Percentiles rank a stretch among this genome's conserved stretches.
These are phyloP conservation scores for Yarrowia phangngaensis DNA, from an alignment of 805 yeast genomes.

Conservation along the genomic window DNA sequence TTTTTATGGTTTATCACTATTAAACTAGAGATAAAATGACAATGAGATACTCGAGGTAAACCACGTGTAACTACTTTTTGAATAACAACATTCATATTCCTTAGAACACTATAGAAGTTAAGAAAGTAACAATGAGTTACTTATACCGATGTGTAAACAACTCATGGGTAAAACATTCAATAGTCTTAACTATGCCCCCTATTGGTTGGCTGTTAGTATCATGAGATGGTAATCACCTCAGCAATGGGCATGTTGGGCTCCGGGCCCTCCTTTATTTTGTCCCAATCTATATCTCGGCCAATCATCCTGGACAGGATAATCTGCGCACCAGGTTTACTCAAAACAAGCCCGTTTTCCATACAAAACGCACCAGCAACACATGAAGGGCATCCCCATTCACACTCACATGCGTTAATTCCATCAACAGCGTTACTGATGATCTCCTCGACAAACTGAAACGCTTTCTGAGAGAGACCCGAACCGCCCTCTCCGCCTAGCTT, in stretches of 20 bases:
- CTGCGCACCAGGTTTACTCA: slow-evolving; percentile 82
- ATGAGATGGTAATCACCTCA: slow-evolving; percentile 3
- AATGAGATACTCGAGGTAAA: too few relatives aligned
- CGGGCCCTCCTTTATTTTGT: slow-evolving; percentile 41
- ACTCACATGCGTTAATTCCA: slow-evolving; percentile 61
- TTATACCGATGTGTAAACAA: too few relatives aligned
- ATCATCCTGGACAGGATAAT: slow-evolving; percentile 61
- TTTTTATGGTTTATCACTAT: too few relatives aligned
- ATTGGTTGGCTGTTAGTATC: too few relatives aligned
- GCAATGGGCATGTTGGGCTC: slow-evolving; percentile 35
- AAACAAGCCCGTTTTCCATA: slow-evolving; percentile 72
- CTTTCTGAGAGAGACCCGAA: slow-evolving; percentile 72
- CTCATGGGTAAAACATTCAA: too few relatives aligned
- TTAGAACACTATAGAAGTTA: too few relatives aligned
- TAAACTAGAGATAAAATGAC: too few relatives aligned
- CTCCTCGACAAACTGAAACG: slow-evolving; percentile 71
- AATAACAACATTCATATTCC: too few relatives aligned
- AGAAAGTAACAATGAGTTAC: too few relatives aligned
- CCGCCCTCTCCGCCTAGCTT: slow-evolving; percentile 77
- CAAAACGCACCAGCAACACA: slow-evolving; percentile 85
- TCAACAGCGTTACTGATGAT: slow-evolving; percentile 47
- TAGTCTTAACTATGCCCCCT: too few relatives aligned
- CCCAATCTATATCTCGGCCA: slow-evolving; percentile 50
- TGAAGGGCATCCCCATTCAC: slow-evolving; percentile 65
- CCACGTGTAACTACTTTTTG: too few relatives aligned